Percentiles rank a stretch among this genome's conserved stretches.
Evolutionary conservation across 2,329 filamentous ascomycete genomes (phyloP).

Genomic region (Colletotrichum tabaci): DNA sequence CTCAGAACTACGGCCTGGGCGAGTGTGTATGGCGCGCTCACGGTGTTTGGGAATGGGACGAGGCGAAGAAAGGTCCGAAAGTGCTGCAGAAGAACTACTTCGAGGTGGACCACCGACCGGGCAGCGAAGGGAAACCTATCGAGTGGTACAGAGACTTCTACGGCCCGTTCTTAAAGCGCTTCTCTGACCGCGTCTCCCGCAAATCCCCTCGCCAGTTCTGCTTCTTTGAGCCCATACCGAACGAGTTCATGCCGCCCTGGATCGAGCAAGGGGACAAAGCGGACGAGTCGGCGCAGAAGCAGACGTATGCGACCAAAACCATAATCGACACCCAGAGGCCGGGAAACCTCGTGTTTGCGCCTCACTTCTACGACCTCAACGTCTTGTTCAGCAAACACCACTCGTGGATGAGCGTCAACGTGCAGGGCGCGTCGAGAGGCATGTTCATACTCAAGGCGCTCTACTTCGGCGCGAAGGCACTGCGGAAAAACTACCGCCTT

Average conservation of each 20-base stretch:
- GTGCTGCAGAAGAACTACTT: conserved; percentile 54
- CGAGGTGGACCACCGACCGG: conserved; percentile 55
- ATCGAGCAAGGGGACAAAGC: conserved; percentile 36
- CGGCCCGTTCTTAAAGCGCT: conserved; percentile 56
- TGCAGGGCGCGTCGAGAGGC: conserved; percentile 57
- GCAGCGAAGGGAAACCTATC: conserved; percentile 51
- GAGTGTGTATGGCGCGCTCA: conserved; percentile 58
- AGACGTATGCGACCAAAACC: conserved; percentile 49
- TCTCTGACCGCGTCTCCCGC: conserved; percentile 53
- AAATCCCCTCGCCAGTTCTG: conserved; percentile 50
- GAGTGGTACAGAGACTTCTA: conserved; percentile 61
- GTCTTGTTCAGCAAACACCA: conserved; percentile 56
- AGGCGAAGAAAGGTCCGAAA: conserved; percentile 47
- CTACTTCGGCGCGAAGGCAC: conserved; percentile 56
- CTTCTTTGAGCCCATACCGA: conserved; percentile 59
- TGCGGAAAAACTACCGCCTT: conserved; percentile 56
- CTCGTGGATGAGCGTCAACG: conserved; percentile 55
- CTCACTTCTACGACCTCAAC: conserved; percentile 61
- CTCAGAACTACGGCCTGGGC: conserved; percentile 49
- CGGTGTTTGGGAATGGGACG: conserved; percentile 56
- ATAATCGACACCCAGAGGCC: conserved; percentile 49
- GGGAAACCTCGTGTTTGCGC: conserved; percentile 56
- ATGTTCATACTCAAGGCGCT: conserved; percentile 58
- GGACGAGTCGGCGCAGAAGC: conserved; percentile 14
- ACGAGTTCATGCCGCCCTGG: conserved; percentile 59